phyloP scores from a whole-genome alignment of 1,284 basidiomycete genomes.

The Ceratobasidium sp. region DNA sequence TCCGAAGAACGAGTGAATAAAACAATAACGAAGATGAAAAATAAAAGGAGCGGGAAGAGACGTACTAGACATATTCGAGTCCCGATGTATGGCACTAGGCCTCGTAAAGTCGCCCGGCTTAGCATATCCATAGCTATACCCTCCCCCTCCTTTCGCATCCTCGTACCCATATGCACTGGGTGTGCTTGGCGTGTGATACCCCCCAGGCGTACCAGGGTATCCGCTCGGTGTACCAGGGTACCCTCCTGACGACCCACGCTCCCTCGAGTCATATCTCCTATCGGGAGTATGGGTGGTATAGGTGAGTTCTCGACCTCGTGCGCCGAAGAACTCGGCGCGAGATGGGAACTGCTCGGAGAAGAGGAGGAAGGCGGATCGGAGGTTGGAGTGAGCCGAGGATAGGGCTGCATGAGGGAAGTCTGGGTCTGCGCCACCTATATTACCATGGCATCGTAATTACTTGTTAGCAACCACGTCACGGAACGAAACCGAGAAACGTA shows the following conservation, averaged over 20 bases:
- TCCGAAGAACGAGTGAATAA: no score
- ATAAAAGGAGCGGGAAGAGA: no score
- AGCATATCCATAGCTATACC: slow-evolving; percentile 32
- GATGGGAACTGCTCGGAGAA: slow-evolving; percentile 40
- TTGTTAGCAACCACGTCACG: not conserved
- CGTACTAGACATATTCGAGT: slow-evolving; percentile 5
- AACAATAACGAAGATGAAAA: no score
- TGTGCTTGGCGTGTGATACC: slow-evolving; percentile 17
- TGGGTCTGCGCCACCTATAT: slow-evolving; percentile 27
- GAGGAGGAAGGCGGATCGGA: slow-evolving; percentile 25
- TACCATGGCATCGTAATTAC: not conserved
- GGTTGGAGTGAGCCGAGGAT: slow-evolving; percentile 9
- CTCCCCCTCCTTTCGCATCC: slow-evolving; percentile 2
- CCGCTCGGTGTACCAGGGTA: slow-evolving; percentile 21
- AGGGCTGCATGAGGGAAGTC: slow-evolving; percentile 32
- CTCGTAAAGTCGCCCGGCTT: slow-evolving; percentile 37
- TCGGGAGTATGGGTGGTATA: not conserved
- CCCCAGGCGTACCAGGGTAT: not conserved
- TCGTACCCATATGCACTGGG: slow-evolving; percentile 38
- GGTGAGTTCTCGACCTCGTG: slow-evolving; percentile 8
- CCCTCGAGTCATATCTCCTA: slow-evolving; percentile 34
- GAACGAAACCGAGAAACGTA: not conserved
- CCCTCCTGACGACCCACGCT: slow-evolving; percentile 14
- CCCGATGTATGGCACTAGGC: slow-evolving; percentile 16
- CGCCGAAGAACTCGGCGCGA: slow-evolving; percentile 28